Conservation (phyloP, 1,284 basidiomycete genomes). For the Fomitopsis schrenkii region DNA sequence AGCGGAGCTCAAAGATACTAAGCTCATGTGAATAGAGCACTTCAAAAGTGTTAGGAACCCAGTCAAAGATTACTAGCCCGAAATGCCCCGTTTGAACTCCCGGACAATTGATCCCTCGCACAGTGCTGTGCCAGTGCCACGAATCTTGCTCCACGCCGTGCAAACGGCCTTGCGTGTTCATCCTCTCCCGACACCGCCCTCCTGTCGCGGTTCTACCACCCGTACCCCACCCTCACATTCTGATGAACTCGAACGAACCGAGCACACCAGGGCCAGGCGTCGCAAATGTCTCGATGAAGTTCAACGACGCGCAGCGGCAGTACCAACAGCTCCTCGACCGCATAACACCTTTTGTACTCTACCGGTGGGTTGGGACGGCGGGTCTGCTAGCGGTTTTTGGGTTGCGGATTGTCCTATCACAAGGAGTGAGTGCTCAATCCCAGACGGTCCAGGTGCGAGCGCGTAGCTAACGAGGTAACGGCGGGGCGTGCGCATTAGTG, state of each 20-base stretch:
- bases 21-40: no score
- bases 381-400: slow-evolving; percentile 78
- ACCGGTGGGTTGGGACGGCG: slow-evolving; percentile 86
- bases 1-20: no score
- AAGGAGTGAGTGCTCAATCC: slow-evolving; percentile 68
- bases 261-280: slow-evolving; percentile 29
- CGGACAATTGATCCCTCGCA: not conserved
- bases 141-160: not conserved
- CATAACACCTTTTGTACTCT: slow-evolving; percentile 84
- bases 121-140: not conserved
- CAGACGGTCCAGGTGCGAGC: not conserved
- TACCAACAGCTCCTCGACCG: slow-evolving; percentile 88
- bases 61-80: not conserved
- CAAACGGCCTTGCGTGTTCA: not conserved
- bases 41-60: not conserved
- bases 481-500: slow-evolving; percentile 46
- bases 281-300: slow-evolving; percentile 45
- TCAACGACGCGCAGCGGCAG: slow-evolving; percentile 52
- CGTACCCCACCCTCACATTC: slow-evolving; percentile 3
- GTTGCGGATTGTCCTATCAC: slow-evolving; percentile 83
- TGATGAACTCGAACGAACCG: slow-evolving; percentile 35
- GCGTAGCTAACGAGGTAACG: not conserved
- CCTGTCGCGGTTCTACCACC: not conserved
- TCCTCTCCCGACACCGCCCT: not conserved
- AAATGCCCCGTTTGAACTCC: not conserved